Conservation (phyloP, 345 rosid species). For the Syzygium oleosum region DNA sequence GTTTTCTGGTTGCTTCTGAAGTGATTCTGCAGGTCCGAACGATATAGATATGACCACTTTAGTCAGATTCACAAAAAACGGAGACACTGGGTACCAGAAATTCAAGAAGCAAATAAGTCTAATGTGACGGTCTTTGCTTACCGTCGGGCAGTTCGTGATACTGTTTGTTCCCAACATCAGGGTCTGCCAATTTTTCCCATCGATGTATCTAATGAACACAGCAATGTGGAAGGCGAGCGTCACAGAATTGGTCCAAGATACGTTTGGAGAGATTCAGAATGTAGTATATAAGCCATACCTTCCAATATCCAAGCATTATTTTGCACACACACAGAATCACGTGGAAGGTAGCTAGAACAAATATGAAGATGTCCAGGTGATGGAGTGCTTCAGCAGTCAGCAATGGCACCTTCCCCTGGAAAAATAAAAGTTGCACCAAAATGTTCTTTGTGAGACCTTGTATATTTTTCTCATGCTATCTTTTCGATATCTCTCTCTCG, state of each 20-base stretch:
- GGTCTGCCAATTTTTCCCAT: not conserved
- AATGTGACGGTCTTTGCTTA: not conserved
- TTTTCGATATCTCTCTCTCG: not conserved
- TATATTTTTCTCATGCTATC: not conserved
- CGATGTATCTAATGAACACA: not conserved
- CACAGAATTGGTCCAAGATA: not conserved
- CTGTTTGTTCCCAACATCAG: not conserved
- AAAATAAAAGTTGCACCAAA: not conserved
- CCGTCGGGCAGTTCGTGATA: fast-evolving
- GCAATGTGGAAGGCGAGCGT: not conserved
- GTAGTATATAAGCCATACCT: not conserved
- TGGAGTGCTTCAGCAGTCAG: constrained; percentile 64
- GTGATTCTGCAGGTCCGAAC: not conserved
- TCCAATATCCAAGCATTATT: constrained; percentile 35
- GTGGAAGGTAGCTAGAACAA: constrained; percentile 63
- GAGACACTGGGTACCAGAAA: not conserved
- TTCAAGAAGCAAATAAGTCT: not conserved
- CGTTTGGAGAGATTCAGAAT: not conserved
- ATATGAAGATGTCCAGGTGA: constrained; percentile 77
- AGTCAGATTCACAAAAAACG: fast-evolving
- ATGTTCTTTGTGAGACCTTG: not conserved
- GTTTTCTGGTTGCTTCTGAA: fast-evolving
- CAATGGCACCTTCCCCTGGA: constrained; percentile 54
- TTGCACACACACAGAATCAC: constrained; percentile 62
- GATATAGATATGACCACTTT: not conserved